phyloP scores from a whole-genome alignment of 2,329 filamentous ascomycete species.

The Fusarium pseudoanthophilum region DNA sequence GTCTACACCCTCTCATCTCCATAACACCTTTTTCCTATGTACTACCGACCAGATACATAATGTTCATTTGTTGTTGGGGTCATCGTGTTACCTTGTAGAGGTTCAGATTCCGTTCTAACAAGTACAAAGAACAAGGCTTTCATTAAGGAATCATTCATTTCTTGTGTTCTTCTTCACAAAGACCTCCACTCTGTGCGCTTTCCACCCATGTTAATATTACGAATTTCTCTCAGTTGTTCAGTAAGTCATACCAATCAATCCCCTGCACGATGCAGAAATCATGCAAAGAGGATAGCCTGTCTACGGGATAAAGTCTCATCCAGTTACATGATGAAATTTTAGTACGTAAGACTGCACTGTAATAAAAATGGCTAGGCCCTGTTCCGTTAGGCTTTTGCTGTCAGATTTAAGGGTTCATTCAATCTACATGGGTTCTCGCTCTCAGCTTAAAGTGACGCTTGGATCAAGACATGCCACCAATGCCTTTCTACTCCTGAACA shows the following conservation, averaged over 20 bases:
- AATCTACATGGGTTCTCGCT: neutral
- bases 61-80: fast-evolving
- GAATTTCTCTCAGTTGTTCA: fast-evolving
- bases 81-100: fast-evolving
- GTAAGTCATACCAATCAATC: neutral
- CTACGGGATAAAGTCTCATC: neutral
- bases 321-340: neutral
- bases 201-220: fast-evolving
- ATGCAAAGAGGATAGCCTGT: neutral
- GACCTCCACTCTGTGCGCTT: fast-evolving
- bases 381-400: neutral
- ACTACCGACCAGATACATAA: neutral
- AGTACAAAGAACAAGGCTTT: neutral
- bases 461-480: neutral
- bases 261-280: neutral
- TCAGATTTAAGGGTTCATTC: neutral
- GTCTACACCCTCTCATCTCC: fast-evolving
- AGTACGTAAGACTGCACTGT: neutral
- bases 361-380: neutral
- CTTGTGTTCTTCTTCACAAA: neutral
- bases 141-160: neutral
- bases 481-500: neutral
- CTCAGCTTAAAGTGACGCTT: too few species aligned
- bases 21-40: neutral
- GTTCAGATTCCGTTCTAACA: neutral